phyloP scores from a whole-genome alignment of 1,284 basidiomycete species.

The Trichosporon ovoides region DNA sequence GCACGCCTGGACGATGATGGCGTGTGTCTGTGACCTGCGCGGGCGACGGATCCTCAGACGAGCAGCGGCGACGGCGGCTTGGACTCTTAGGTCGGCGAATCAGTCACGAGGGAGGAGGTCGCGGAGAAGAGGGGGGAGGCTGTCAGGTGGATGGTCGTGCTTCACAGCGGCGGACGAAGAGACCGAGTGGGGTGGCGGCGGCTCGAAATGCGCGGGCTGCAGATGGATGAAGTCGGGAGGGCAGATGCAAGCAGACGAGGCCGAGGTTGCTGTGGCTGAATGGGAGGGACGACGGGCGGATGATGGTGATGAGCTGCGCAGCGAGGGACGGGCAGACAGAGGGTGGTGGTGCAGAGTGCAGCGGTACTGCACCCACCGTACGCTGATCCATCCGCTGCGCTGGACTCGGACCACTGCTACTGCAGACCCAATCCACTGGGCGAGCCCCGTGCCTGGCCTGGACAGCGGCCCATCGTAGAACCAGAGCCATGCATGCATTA shows the following conservation, averaged over 20 bases:
- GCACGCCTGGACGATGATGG: neutral
- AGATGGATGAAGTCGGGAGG: neutral
- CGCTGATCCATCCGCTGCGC: neutral
- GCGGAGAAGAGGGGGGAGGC: neutral
- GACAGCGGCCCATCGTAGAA: no score
- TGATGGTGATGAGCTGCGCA: neutral
- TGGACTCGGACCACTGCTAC: no score
- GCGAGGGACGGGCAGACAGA: neutral
- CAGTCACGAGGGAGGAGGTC: neutral
- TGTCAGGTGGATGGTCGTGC: neutral
- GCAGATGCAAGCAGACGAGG: neutral
- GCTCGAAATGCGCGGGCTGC: neutral
- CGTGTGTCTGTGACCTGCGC: constrained; percentile 2
- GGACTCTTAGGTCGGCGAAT: neutral
- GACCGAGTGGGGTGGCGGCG: neutral
- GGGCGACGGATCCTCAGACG: neutral
- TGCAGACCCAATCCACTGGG: no score
- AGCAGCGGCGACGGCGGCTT: neutral
- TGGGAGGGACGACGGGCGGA: neutral
- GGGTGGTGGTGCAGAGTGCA: neutral
- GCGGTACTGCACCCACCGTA: neutral
- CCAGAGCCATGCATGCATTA: neutral
- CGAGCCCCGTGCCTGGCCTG: no score
- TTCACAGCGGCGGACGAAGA: neutral
- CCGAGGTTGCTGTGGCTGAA: neutral